Conservation (phyloP, 805 yeast genomes). For the Grigorovia transvaalensis region DNA sequence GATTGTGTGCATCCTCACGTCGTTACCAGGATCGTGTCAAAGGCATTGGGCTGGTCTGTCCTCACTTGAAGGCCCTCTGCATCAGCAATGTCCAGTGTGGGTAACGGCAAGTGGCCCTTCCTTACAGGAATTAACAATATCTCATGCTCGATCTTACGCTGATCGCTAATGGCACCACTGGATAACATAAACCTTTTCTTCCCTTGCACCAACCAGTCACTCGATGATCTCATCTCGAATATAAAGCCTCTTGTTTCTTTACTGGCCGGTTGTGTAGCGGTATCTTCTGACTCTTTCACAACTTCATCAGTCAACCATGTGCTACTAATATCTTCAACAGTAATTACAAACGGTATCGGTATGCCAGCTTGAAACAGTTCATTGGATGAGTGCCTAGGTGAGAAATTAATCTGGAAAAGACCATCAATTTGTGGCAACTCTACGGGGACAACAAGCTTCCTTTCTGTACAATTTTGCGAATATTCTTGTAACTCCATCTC, state of each 20-base stretch:
- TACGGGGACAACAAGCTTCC: slow-evolving; percentile 20
- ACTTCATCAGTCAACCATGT: slow-evolving; percentile 10
- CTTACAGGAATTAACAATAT: slow-evolving; percentile 61
- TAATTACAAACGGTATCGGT: slow-evolving; percentile 12
- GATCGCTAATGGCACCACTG: slow-evolving; percentile 2
- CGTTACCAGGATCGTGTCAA: slow-evolving; percentile 51
- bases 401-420: slow-evolving; percentile 17
- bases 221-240: slow-evolving; percentile 39
- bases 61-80: slow-evolving; percentile 38
- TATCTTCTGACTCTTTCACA: not conserved
- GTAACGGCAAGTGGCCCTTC: slow-evolving; percentile 62
- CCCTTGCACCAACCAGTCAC: slow-evolving; percentile 82
- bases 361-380: slow-evolving; percentile 9
- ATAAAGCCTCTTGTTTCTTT: slow-evolving; percentile 23
- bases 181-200: slow-evolving; percentile 43
- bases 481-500: slow-evolving; percentile 19
- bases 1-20: not conserved
- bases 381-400: not conserved
- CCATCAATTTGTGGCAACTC: slow-evolving; percentile 18
- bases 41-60: slow-evolving; percentile 54
- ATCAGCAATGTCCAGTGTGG: slow-evolving; percentile 42
- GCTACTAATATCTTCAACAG: slow-evolving; percentile 11
- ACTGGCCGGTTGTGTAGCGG: too few relatives aligned
- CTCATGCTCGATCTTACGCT: slow-evolving; percentile 11
- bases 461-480: slow-evolving; percentile 12